Conservation (phyloP, 2,329 filamentous ascomycete species). For the Botrytis hyacinthi region DNA sequence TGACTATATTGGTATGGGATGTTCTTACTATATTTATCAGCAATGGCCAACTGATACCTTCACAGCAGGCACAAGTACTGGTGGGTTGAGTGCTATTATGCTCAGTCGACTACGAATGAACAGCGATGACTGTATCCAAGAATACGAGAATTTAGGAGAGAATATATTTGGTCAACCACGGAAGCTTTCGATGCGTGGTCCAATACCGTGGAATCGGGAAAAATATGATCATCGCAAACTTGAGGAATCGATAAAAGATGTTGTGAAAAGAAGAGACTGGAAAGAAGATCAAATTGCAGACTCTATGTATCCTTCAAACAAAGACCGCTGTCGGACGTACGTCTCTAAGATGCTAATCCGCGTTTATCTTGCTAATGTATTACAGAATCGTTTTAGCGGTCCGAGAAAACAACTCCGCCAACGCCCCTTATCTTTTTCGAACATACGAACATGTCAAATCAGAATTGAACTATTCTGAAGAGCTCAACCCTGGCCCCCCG, state of each 20-base stretch:
- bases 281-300: neutral
- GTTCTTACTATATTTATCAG: neutral
- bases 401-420: neutral
- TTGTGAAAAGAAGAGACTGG: neutral
- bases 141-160: conserved; percentile 7
- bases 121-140: conserved; percentile 18
- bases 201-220: conserved; percentile 10
- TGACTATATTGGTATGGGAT: neutral
- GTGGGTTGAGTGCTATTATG: conserved; percentile 21
- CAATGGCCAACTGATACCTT: neutral
- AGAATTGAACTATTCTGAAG: neutral
- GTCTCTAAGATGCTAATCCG: neutral
- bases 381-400: neutral
- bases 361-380: neutral
- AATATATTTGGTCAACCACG: conserved; percentile 13
- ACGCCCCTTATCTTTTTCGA: conserved; percentile 5
- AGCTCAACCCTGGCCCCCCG: neutral
- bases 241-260: conserved; percentile 16
- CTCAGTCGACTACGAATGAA: conserved; percentile 19
- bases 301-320: neutral
- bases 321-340: conserved; percentile 1
- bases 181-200: neutral
- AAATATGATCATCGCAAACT: conserved; percentile 13
- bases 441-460: neutral
- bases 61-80: conserved; percentile 2